Evolutionary conservation across 2,329 filamentous ascomycete species (phyloP).

Genomic region (Xylariaceae sp.): DNA sequence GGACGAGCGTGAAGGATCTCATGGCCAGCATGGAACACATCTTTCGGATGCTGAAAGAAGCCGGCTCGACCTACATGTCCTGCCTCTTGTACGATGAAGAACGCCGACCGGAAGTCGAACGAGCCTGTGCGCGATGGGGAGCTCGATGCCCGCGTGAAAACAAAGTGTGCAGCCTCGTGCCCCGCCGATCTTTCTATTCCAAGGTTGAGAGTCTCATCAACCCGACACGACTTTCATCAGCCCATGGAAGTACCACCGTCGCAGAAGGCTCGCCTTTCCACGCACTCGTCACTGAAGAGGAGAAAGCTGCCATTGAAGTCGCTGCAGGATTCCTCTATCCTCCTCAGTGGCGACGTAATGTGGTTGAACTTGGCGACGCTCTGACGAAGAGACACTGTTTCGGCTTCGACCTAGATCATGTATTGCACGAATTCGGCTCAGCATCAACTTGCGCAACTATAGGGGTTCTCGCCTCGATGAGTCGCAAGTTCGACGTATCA

Average conservation of each 20-base stretch:
- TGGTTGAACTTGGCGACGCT: slow-evolving; percentile 6
- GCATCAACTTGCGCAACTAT: slow-evolving; percentile 36
- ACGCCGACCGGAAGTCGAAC: neutral
- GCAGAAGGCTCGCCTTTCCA: neutral
- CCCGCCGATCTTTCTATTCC: no score
- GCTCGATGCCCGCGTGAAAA: neutral
- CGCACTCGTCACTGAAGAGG: neutral
- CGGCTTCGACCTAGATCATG: slow-evolving; percentile 46
- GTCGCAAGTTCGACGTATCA: slow-evolving; percentile 15
- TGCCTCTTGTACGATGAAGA: neutral
- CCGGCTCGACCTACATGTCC: neutral
- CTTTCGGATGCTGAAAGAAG: neutral
- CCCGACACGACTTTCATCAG: neutral
- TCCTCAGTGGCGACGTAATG: neutral
- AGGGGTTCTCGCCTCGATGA: slow-evolving; percentile 32
- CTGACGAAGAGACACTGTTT: slow-evolving; percentile 34
- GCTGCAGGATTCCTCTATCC: neutral
- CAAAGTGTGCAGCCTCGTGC: neutral
- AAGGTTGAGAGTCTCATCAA: neutral
- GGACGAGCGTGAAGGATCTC: neutral
- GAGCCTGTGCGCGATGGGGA: neutral
- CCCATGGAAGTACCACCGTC: neutral
- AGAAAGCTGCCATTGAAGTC: neutral
- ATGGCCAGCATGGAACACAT: neutral
- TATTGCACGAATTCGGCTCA: slow-evolving; percentile 42